Evolutionary conservation across 2,329 filamentous ascomycete species (phyloP), one percentile per base, ranked within the genome.

Genomic region (Colletotrichum sp.): DNA sequence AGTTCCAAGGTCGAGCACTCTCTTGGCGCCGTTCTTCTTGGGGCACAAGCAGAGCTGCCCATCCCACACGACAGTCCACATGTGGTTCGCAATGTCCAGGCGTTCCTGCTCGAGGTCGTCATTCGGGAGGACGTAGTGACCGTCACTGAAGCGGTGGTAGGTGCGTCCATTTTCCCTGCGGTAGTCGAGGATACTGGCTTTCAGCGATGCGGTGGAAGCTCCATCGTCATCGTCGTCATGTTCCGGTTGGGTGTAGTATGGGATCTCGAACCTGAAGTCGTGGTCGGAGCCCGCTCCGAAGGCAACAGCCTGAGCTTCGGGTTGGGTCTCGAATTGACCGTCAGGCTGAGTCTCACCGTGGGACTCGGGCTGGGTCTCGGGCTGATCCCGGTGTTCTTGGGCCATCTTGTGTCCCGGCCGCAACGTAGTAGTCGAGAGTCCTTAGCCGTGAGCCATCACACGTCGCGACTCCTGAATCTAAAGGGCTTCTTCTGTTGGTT

Each of bases 81-180:
- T 73, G 55, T 85, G 82, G 68, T 86, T 84, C 76, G 85, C 84
- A 0, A 86, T 77, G 70, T 86, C 83, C 79, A 78, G 63, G 2
- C 77, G 76, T 12, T 78, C 72, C 24, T 71, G 71, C 66, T 78
- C 77, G 6, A 26, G 28, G 49, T 79, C 79, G 68, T 83, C 80
- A 64, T 81, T 82, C 5, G 79, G 79, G 8, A 80, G 71, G 7
- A 78, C 76, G 68, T 81, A 82, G 76, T 81, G 81, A 28, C 80
- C 81, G 60, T 79, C 77, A 66, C 80, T 80, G 68, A 81, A 49
- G 36, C 62, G 32, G 24, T 78, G 75, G 34, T 77, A 78, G 10
- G 75, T 78, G 13, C 77, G 65, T 9, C 75, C 75, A 15, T 78
- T 78, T 24, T 78, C 77, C n/a, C 67, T 52, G 18, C 73, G 75